Conservation (phyloP, 805 yeast genomes). For the Maudiozyma bulderi region DNA sequence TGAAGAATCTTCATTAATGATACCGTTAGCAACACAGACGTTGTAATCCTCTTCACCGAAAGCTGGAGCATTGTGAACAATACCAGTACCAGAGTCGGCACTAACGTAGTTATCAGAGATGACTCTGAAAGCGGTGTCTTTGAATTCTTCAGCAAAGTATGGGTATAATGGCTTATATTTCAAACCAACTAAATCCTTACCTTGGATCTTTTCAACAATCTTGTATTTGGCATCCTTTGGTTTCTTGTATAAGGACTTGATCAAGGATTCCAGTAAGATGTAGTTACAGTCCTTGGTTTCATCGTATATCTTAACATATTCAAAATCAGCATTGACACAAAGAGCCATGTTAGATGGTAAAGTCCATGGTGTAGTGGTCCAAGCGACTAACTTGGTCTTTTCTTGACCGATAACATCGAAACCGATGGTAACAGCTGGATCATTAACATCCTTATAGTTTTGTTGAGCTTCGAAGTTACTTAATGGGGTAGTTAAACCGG, state of each 20-base stretch:
- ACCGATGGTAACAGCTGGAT: conserved; percentile 91
- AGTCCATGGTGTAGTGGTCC: conserved; percentile 99
- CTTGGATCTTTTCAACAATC: conserved; percentile 70
- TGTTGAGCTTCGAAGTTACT: conserved; percentile 98
- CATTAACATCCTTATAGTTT: conserved; percentile 93
- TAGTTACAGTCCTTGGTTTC: conserved; percentile 75
- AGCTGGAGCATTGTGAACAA: conserved; percentile 97
- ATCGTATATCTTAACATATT: conserved; percentile 85
- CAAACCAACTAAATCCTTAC: conserved; percentile 68
- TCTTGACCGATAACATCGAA: conserved; percentile 77
- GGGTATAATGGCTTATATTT: conserved; percentile 78
- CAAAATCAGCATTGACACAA: conserved; percentile 84
- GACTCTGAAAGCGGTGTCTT: conserved; percentile 74
- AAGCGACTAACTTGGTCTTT: conserved; percentile 78
- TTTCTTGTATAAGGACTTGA: conserved; percentile 83
- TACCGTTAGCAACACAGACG: conserved; percentile 66
- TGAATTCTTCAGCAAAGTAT: conserved; percentile 67
- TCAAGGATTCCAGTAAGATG: conserved; percentile 74
- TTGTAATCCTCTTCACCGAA: conserved; percentile 98
- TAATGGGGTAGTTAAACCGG: conserved; percentile 92
- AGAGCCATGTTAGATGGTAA: conserved; percentile 88
- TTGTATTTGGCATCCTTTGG: conserved; percentile 84
- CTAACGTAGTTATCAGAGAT: conserved; percentile 78
- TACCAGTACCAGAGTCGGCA: conserved; percentile 95
- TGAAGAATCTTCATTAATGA: conserved; percentile 53